Evolutionary conservation across 2,329 filamentous ascomycete species (phyloP).

Genomic region (Tolypocladium sp.): DNA sequence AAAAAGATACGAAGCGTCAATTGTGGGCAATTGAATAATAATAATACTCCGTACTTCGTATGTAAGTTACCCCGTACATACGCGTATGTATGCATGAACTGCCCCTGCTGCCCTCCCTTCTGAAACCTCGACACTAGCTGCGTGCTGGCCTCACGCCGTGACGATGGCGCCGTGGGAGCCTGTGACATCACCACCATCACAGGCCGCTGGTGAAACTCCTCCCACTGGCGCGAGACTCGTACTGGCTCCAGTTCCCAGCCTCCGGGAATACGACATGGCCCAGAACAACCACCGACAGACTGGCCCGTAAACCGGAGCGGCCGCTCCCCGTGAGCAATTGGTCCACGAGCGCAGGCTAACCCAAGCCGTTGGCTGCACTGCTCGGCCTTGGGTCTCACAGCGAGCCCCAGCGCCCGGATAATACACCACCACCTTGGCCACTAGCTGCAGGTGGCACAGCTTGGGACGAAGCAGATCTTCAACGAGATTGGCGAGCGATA

Average conservation of each 20-base stretch:
- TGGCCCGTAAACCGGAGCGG: neutral
- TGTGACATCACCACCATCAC: neutral
- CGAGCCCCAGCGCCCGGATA: neutral
- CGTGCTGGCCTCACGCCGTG: neutral
- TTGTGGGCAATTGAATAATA: neutral
- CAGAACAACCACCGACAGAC: neutral
- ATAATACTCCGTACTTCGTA: too few relatives aligned
- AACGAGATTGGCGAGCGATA: neutral
- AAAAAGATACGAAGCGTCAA: neutral
- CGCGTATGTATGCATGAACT: neutral
- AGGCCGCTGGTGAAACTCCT: neutral
- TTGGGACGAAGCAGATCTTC: neutral
- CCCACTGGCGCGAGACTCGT: neutral
- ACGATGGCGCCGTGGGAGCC: neutral
- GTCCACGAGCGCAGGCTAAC: neutral
- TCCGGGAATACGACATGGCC: neutral
- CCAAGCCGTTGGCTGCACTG: neutral
- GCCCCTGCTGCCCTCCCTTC: too few relatives aligned
- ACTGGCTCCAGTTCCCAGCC: neutral
- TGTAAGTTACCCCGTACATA: too few relatives aligned
- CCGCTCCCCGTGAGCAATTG: neutral
- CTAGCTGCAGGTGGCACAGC: neutral
- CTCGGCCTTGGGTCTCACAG: neutral
- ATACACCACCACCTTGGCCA: neutral
- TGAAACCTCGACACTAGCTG: neutral